Evolutionary conservation across 192 early-diverging fungal species (phyloP).

Genomic region (Mortierella claussenii): DNA sequence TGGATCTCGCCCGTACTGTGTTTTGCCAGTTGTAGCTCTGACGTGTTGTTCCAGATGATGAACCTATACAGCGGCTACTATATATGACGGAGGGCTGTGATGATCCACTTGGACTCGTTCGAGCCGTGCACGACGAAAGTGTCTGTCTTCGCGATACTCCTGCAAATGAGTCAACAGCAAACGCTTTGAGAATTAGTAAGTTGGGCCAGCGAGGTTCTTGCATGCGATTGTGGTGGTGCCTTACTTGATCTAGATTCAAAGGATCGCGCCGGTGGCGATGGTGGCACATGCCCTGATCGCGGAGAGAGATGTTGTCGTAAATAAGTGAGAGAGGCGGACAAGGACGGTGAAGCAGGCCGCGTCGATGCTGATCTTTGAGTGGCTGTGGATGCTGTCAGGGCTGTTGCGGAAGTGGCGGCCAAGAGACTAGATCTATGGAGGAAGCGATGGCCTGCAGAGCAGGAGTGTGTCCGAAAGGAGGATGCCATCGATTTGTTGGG

Average conservation of each 20-base stretch:
- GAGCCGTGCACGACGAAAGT: background rate
- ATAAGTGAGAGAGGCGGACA: too few species aligned
- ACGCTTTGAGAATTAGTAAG: background rate
- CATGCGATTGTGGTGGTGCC: background rate
- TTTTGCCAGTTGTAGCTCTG: too few species aligned
- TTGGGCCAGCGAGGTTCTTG: background rate
- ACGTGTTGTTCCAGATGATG: too few species aligned
- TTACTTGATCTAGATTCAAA: slow-evolving; percentile 6
- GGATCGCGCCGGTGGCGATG: background rate
- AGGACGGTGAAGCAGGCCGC: too few species aligned
- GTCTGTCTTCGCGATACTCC: slow-evolving; percentile 5
- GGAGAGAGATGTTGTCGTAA: background rate
- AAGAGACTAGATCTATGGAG: background rate
- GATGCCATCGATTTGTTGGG: too few species aligned
- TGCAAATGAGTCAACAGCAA: background rate
- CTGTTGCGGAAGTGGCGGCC: too few species aligned
- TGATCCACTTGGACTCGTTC: too few species aligned
- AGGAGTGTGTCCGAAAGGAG: slow-evolving; percentile 18
- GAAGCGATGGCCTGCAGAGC: slow-evolving; percentile 13
- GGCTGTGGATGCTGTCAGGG: too few species aligned
- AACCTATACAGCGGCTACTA: too few species aligned
- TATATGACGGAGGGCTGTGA: too few species aligned
- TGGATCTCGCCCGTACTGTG: background rate
- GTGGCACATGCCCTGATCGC: background rate
- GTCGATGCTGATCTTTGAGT: too few species aligned